Percentiles rank a stretch among this genome's conserved stretches.
Conservation (phyloP, 352 stramenopile genomes). For the Pythium sukuiense region DNA sequence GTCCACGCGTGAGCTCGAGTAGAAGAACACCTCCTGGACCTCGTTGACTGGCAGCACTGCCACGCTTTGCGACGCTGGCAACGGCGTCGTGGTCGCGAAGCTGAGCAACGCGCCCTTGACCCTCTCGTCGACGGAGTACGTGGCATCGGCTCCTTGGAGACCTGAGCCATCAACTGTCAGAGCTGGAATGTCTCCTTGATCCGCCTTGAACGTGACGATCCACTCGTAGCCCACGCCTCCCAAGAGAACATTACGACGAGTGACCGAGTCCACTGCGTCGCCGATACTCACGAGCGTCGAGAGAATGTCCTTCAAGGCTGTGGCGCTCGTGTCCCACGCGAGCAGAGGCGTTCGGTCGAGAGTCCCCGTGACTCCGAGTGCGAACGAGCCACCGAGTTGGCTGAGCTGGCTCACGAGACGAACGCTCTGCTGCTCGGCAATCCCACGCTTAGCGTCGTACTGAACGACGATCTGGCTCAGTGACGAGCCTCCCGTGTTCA, state of each 20-base stretch:
- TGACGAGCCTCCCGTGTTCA: constrained; percentile 48
- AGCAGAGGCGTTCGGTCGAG: constrained; percentile 26
- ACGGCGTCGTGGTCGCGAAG: constrained; percentile 12
- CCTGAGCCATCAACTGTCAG: constrained; percentile 29
- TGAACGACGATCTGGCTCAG: constrained; percentile 58
- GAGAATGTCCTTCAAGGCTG: constrained; percentile 29
- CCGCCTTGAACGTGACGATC: constrained; percentile 55
- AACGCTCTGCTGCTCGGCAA: constrained; percentile 65
- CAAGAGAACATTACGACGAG: constrained; percentile 44
- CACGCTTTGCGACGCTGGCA: constrained; percentile 28
- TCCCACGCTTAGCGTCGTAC: constrained; percentile 53
- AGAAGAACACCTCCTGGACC: constrained; percentile 77
- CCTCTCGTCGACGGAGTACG: constrained; percentile 39
- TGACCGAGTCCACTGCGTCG: constrained; percentile 32
- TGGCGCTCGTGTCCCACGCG: constrained; percentile 40
- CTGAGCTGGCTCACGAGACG: constrained; percentile 40
- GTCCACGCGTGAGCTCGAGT: constrained; percentile 55
- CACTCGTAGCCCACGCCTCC: constrained; percentile 68
- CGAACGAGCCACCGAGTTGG: constrained; percentile 42
- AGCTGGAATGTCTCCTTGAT: constrained; percentile 51
- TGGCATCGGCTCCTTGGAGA: constrained; percentile 25
- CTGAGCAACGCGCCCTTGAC: constrained; percentile 41
- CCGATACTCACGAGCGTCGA: constrained; percentile 16
- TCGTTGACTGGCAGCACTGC: constrained; percentile 36
- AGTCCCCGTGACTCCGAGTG: constrained; percentile 24